A percentile compares a stretch with the other conserved stretches of the same genome.
Evolutionary conservation across 2,329 filamentous ascomycete genomes (phyloP).

Genomic region (Calonectria pseudoreteaudii): DNA sequence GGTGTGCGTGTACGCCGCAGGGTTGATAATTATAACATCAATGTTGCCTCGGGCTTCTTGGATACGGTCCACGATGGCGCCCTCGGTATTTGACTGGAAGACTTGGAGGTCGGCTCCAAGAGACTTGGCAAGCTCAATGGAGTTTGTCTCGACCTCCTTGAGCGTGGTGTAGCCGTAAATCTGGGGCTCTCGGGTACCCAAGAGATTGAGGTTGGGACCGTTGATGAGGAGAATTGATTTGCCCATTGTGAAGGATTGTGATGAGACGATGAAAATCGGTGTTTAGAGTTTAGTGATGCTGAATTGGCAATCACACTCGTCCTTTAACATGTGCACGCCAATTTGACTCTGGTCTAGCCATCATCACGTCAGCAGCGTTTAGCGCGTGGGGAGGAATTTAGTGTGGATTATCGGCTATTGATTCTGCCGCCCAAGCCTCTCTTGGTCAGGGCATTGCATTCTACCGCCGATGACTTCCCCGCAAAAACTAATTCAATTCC

Average conservation of each 20-base stretch:
- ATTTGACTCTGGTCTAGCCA: background rate
- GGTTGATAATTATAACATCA: constrained; percentile 78
- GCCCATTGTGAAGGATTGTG: constrained; percentile 3
- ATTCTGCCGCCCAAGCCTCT: constrained; percentile 9
- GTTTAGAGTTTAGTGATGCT: background rate
- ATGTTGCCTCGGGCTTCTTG: constrained; percentile 65
- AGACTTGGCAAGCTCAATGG: constrained; percentile 59
- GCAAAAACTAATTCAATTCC: background rate
- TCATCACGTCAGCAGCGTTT: background rate
- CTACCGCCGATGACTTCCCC: background rate
- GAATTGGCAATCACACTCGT: background rate
- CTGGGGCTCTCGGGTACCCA: constrained; percentile 78
- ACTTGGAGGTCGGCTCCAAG: constrained; percentile 62
- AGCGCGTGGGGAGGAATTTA: background rate
- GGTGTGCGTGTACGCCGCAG: constrained; percentile 78
- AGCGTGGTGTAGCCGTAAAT: constrained; percentile 79
- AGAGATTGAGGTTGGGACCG: constrained; percentile 82
- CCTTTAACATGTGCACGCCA: background rate
- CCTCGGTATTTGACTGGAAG: constrained; percentile 83
- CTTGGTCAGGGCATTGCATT: background rate
- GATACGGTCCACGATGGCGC: constrained; percentile 77
- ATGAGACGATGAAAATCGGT: background rate
- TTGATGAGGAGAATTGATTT: constrained; percentile 75
- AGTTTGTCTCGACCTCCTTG: constrained; percentile 65
- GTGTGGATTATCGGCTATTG: background rate